Percentiles rank a stretch among this genome's conserved stretches.
Evolutionary conservation across 306 rosid species (phyloP).

Genomic region (Quercus berberidifolia): DNA sequence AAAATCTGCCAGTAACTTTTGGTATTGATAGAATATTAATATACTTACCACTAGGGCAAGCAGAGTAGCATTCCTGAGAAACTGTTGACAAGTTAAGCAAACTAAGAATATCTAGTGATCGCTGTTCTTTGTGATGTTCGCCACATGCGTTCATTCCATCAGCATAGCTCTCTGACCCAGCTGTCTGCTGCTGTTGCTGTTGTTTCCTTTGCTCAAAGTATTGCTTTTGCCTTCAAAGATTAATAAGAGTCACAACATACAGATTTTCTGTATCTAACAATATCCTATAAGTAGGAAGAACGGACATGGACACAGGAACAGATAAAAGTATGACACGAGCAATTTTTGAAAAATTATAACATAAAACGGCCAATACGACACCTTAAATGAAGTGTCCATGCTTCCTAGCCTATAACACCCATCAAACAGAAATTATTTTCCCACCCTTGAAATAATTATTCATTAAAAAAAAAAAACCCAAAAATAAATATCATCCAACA

Average conservation of each 20-base stretch:
- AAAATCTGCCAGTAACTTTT: constrained; percentile 7
- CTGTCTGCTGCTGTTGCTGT: constrained; percentile 53
- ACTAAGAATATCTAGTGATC: constrained; percentile 79
- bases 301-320: too few species aligned
- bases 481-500: neutral
- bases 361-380: too few species aligned
- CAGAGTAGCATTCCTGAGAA: constrained; percentile 40
- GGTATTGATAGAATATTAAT: constrained; percentile 4
- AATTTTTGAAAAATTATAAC: too few species aligned
- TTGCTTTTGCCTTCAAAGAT: constrained; percentile 76
- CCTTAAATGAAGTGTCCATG: too few species aligned
- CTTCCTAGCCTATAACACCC: neutral
- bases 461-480: neutral
- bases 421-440: neutral
- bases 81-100: constrained; percentile 59
- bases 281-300: too few species aligned
- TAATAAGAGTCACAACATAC: constrained; percentile 11
- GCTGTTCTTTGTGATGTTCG: constrained; percentile 46
- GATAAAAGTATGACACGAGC: too few species aligned
- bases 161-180: constrained; percentile 36
- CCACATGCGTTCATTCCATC: constrained; percentile 31
- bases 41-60: constrained; percentile 40
- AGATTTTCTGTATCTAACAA: neutral
- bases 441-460: too few species aligned
- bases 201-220: constrained; percentile 89